Evolutionary conservation across 805 yeast species (phyloP), one percentile per base, ranked within the genome.

Genomic region (Candida suzukii): DNA sequence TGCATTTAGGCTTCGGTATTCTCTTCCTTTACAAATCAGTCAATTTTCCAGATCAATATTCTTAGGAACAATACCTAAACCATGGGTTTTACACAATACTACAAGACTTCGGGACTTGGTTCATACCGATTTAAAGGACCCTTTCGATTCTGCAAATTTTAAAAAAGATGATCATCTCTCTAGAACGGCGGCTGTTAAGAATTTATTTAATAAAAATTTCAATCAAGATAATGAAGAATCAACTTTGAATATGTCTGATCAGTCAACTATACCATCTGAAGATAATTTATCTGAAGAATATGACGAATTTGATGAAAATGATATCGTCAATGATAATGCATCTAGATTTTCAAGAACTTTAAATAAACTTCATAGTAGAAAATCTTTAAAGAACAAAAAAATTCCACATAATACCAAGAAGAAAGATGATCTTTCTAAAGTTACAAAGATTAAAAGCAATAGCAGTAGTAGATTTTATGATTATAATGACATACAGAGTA

Each of bases 21-120:
- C 74, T n/a, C 62, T 68, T 9, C 63, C 81, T 0, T 39, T 50
- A 4, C 73, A 75, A 41, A 54, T 84, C 7, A 63, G 76, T 20
- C 61, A 64, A n/a, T 60, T 65, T 11, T 69, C 86, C 1, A 64
- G 65, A 37, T 64, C 70, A 2, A 57, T 73, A 0, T 60, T 81
- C 9, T 48, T 84, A 5, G 91, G 91, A 0, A 65, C 70, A 0
- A 55, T 80, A 2, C 91, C 90, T 0, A 57, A 60, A 20, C 54
- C 71, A 12, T 83, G 87, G 88, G 52, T 64, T 6, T 13, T 36
- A 13, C 30, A 35, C 29, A n/a, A 35, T 16, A 35, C 37, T 5
- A 35, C 35, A 19, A 31, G 18, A 12, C 19, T 31, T 6, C 17
- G 35, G 18, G 35, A 31, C 8, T 10, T n/a, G n/a, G n/a, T n/a